A percentile compares a stretch with the other conserved stretches of the same genome.
Evolutionary conservation across 305 asterid species (phyloP).

Genomic region (Solanum hybrid): DNA sequence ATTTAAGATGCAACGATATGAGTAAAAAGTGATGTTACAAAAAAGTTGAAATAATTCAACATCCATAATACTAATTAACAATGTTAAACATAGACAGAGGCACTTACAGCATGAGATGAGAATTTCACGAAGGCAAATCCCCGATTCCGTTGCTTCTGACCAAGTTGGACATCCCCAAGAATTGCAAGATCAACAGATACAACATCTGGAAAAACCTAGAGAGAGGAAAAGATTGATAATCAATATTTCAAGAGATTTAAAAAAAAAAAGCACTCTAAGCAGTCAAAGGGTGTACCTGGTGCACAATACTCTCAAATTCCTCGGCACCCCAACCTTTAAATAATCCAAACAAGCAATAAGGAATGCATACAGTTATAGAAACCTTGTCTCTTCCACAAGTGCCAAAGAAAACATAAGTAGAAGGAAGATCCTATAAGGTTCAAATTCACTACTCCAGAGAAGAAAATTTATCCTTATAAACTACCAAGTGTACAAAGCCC

Average conservation of each 20-base stretch:
- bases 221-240: background rate
- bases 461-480: background rate
- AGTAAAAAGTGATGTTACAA: slow-evolving; percentile 36
- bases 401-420: background rate
- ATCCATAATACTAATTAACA: slow-evolving; percentile 2
- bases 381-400: background rate
- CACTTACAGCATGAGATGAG: slow-evolving; percentile 77
- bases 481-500: background rate
- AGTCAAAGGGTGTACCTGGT: slow-evolving; percentile 42
- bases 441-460: background rate
- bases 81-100: slow-evolving; percentile 9
- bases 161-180: slow-evolving; percentile 38
- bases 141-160: slow-evolving; percentile 63
- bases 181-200: slow-evolving; percentile 61
- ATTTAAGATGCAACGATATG: slow-evolving; percentile 53
- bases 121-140: slow-evolving; percentile 91
- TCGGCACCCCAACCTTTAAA: slow-evolving; percentile 72
- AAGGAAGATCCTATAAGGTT: background rate
- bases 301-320: slow-evolving; percentile 63
- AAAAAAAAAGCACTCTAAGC: background rate
- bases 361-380: background rate
- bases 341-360: slow-evolving; percentile 6
- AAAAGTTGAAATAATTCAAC: slow-evolving; percentile 4
- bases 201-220: slow-evolving; percentile 75
- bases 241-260: background rate